phyloP scores from a whole-genome alignment of 345 rosid genomes.

The Raphanus sativus region DNA sequence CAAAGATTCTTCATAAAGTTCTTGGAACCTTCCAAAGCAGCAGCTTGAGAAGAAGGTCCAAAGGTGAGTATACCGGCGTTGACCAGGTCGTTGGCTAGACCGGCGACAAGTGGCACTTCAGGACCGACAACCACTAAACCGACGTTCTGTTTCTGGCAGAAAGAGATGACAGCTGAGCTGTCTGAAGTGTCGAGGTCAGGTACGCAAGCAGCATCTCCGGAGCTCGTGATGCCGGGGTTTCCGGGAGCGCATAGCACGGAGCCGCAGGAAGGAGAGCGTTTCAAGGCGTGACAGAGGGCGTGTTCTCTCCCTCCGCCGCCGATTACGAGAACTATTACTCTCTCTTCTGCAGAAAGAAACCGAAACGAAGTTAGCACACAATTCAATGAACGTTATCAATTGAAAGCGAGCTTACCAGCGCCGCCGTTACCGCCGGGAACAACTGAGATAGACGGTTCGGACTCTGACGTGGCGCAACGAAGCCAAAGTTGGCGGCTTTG shows the following conservation, averaged over 20 bases:
- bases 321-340: slow-evolving; percentile 71
- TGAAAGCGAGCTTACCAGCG: slow-evolving; percentile 33
- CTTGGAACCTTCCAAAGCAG: slow-evolving; percentile 96
- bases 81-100: slow-evolving; percentile 71
- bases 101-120: slow-evolving; percentile 91
- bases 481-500: slow-evolving; percentile 25
- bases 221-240: slow-evolving; percentile 76
- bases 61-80: slow-evolving; percentile 73
- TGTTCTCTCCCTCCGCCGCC: slow-evolving; percentile 98
- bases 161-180: slow-evolving; percentile 64
- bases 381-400: no score
- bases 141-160: slow-evolving; percentile 60
- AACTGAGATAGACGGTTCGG: slow-evolving; percentile 34
- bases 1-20: slow-evolving; percentile 89
- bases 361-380: background rate
- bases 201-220: slow-evolving; percentile 82
- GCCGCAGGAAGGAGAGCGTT: slow-evolving; percentile 69
- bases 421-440: background rate
- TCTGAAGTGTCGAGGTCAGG: slow-evolving; percentile 66
- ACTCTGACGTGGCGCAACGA: slow-evolving; percentile 34
- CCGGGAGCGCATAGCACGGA: slow-evolving; percentile 91
- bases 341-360: slow-evolving; percentile 45
- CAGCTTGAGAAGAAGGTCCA: slow-evolving; percentile 95
- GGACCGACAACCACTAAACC: slow-evolving; percentile 92
- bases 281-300: slow-evolving; percentile 78